phyloP scores from a whole-genome alignment of 495 filamentous ascomycete species.

The Echria macrotheca region DNA sequence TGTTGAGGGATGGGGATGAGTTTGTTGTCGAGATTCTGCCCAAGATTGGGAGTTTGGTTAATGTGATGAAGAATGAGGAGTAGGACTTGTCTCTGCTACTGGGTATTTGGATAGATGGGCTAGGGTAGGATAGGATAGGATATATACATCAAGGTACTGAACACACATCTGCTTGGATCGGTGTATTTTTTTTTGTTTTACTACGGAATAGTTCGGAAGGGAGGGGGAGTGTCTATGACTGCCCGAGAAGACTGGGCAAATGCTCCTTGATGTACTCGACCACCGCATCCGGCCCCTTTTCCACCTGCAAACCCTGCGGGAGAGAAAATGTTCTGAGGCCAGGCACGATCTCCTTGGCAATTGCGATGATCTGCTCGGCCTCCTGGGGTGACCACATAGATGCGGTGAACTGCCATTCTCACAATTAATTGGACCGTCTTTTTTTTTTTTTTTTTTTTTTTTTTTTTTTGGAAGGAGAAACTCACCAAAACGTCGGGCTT shows the following conservation, averaged over 20 bases:
- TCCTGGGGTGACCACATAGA: slow-evolving; percentile 64
- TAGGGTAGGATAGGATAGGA: no score
- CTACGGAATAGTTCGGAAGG: no score
- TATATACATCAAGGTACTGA: no score
- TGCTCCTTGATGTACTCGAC: slow-evolving; percentile 60
- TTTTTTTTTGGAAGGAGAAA: no score
- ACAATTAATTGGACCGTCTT: no score
- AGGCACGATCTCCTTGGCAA: slow-evolving; percentile 40
- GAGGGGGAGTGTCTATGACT: no score
- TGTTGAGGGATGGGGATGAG: slow-evolving; percentile 42
- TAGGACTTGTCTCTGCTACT: slow-evolving; percentile 13
- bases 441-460: no score
- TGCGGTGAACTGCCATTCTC: slow-evolving; percentile 51
- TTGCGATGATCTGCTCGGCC: slow-evolving; percentile 48
- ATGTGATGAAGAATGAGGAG: slow-evolving; percentile 39
- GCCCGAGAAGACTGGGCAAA: slow-evolving; percentile 46
- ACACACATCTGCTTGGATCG: no score
- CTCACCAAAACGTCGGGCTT: slow-evolving; percentile 31
- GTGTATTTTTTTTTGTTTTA: no score
- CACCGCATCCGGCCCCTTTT: slow-evolving; percentile 59
- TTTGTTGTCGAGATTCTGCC: slow-evolving; percentile 44
- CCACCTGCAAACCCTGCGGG: slow-evolving; percentile 58
- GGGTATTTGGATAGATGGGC: no score
- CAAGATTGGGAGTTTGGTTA: slow-evolving; percentile 41
- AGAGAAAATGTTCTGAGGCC: slow-evolving; percentile 55